Evolutionary conservation across 371 early-diverging fungal species (phyloP), one percentile per base, ranked within the genome.

Genomic region (Nematocida sp.): DNA sequence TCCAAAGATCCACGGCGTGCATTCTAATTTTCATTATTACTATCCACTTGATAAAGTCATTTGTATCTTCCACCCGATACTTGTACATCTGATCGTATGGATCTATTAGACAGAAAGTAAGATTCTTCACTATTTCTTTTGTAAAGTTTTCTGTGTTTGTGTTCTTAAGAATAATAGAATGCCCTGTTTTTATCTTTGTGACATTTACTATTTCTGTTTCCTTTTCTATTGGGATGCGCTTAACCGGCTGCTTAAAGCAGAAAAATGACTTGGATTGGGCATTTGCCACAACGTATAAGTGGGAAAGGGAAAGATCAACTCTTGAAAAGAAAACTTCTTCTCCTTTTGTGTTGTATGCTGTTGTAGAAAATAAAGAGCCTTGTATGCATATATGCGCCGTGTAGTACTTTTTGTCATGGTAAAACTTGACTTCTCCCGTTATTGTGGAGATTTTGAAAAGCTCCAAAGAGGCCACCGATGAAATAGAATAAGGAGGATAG

Each of bases 21-120:
- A 71, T 71, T 49, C 75, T 9, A 0, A 54, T 26, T 25, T 61
- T 59, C 26, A 71, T 45, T n/a, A 71, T 23, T 2, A 61, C 47
- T 5, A 71, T 57, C 75, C 75, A 71, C 28, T 59, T 38, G 32
- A 71, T 61, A 33, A 71, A 71, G 30, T 71, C 75, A 18, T 63
- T 47, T 18, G 49, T n/a, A 33, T 39, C 30, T 11, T 61, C 11
- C 9, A 48, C 49, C 57, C 48, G 23, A 47, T 61, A 71, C 28
- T 39, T n/a, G 11, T 32, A 4, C 20, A 13, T 60, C 7, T 38
- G 35, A 35, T 35, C 49, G 36, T 71, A 53, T 30, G 36, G 16
- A 35, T 71, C 75, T 28, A 30, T 9, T 16, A 71, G 13, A 1
- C 16, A 40, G 23, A 71, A 71, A 9, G 40, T 49, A 38, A 50